phyloP scores from a whole-genome alignment of 140 eudicot genomes.

The Oenanthe javanica region DNA sequence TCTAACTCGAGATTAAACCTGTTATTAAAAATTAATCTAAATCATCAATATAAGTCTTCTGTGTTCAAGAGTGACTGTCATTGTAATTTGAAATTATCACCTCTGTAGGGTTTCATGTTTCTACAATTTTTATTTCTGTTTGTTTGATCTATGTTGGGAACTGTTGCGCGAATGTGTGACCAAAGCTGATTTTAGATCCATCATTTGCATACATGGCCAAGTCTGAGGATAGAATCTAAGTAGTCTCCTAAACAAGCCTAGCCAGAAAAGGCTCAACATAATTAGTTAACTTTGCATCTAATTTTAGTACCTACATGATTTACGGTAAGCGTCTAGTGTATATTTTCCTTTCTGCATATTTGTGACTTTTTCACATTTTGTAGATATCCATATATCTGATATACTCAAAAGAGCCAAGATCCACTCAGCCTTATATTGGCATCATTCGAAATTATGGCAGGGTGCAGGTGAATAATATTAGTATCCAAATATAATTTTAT shows the following conservation, averaged over 20 bases:
- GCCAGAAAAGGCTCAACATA: background rate
- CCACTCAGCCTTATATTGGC: conserved; percentile 92
- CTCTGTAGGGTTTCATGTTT: background rate
- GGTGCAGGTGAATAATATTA: conserved; percentile 48
- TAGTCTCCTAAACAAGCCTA: background rate
- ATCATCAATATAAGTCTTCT: no score
- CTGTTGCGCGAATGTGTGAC: no score
- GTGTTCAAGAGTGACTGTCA: no score
- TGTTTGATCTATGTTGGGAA: no score
- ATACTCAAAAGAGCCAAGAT: conserved; percentile 38
- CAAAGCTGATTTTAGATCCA: no score
- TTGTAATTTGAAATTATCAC: background rate
- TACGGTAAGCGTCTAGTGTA: no score
- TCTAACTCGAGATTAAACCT: no score
- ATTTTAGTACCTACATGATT: background rate
- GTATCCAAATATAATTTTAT: no score
- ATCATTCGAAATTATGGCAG: conserved; percentile 65
- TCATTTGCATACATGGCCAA: no score
- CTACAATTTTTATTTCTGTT: no score
- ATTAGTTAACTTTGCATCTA: background rate
- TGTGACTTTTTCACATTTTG: background rate
- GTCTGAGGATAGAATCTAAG: background rate
- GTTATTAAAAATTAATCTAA: no score
- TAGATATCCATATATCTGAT: conserved; percentile 69
- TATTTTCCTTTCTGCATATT: background rate